Evolutionary conservation across 306 rosid genomes (phyloP).

Genomic region (Lathyrus oleraceus): DNA sequence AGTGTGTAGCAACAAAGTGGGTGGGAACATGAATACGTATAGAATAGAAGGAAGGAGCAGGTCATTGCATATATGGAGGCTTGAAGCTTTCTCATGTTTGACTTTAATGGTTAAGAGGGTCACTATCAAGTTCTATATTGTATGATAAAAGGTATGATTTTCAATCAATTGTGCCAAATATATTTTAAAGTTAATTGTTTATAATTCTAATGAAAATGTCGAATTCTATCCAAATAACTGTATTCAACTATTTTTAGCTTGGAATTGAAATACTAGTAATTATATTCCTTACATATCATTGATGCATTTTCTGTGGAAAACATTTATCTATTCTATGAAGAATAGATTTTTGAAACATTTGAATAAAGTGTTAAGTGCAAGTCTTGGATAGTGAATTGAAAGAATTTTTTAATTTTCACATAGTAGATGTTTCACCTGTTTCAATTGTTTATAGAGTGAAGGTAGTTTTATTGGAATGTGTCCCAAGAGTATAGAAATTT

Average conservation of each 20-base stretch:
- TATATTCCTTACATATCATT: constrained; percentile 1
- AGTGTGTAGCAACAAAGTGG: constrained; percentile 2
- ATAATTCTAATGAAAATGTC: neutral
- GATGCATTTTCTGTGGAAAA: neutral
- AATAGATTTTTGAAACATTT: too few relatives aligned
- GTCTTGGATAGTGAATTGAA: too few relatives aligned
- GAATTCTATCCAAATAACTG: neutral
- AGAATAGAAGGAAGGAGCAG: constrained; percentile 27
- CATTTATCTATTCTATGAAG: neutral
- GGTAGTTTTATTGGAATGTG: too few relatives aligned
- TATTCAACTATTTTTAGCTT: neutral
- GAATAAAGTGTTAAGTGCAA: too few relatives aligned
- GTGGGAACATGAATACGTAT: constrained; percentile 27
- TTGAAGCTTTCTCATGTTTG: constrained; percentile 43
- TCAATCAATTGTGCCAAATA: constrained; percentile 24
- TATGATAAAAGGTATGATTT: neutral
- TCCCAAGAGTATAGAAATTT: too few relatives aligned
- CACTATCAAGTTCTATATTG: constrained; percentile 24
- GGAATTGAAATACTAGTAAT: neutral
- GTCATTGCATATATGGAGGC: neutral
- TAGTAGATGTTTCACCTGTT: too few relatives aligned
- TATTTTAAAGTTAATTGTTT: constrained; percentile 30
- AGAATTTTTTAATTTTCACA: too few relatives aligned
- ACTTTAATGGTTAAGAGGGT: constrained; percentile 39
- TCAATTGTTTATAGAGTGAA: too few relatives aligned